Evolutionary conservation across 2,329 filamentous ascomycete genomes (phyloP).

Genomic region (Didymella arachidicola): DNA sequence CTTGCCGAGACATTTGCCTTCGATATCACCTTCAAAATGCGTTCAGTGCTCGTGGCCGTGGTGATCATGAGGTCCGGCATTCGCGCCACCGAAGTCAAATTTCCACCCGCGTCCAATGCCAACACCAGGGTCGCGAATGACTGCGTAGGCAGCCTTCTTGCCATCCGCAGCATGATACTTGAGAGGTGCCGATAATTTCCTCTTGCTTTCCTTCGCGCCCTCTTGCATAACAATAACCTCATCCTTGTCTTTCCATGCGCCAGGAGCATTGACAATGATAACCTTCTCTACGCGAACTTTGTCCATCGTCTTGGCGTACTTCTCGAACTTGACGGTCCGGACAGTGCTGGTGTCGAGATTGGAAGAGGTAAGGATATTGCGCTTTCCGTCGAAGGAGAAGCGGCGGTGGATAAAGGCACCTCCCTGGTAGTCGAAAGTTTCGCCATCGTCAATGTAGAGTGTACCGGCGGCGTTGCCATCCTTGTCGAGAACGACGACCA

Average conservation of each 20-base stretch:
- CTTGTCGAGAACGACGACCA: slow-evolving; percentile 76
- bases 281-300: slow-evolving; percentile 83
- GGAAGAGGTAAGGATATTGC: slow-evolving; percentile 71
- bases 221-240: slow-evolving; percentile 71
- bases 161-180: slow-evolving; percentile 64
- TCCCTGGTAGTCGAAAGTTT: slow-evolving; percentile 85
- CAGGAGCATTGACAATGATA: slow-evolving; percentile 80
- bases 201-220: slow-evolving; percentile 54
- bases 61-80: slow-evolving; percentile 28
- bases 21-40: background rate
- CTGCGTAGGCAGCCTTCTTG: slow-evolving; percentile 67
- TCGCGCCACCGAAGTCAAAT: slow-evolving; percentile 58
- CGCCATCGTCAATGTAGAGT: slow-evolving; percentile 91
- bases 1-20: background rate
- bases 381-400: slow-evolving; percentile 69
- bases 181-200: slow-evolving; percentile 61
- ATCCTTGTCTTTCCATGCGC: slow-evolving; percentile 71
- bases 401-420: slow-evolving; percentile 88
- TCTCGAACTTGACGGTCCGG: slow-evolving; percentile 69
- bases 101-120: slow-evolving; percentile 70
- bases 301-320: slow-evolving; percentile 81
- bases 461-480: slow-evolving; percentile 78
- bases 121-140: slow-evolving; percentile 69
- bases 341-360: slow-evolving; percentile 50
- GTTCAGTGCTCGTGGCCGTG: slow-evolving; percentile 37